Conservation (phyloP, 441 rosid species). For the Corymbia calophylla region DNA sequence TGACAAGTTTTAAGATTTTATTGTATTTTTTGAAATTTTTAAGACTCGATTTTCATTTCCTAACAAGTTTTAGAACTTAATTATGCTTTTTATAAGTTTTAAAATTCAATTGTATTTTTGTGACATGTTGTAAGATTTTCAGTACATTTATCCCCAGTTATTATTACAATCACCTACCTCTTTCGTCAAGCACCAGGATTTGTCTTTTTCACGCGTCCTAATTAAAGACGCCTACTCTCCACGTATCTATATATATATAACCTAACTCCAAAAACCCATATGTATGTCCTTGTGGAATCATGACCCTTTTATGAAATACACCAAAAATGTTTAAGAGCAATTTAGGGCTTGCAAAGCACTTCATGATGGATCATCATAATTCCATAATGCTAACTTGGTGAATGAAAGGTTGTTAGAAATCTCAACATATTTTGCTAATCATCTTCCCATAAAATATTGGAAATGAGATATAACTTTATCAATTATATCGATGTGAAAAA, state of each 20-base stretch:
- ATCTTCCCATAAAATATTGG: background rate
- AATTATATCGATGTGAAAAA: background rate
- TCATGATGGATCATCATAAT: background rate
- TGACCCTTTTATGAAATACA: background rate
- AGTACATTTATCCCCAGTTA: background rate
- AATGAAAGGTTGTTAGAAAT: background rate
- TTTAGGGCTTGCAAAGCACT: background rate
- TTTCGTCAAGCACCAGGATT: background rate
- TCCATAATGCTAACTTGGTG: background rate
- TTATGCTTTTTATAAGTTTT: too few species aligned
- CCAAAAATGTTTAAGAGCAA: background rate
- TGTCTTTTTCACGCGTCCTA: background rate
- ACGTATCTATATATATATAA: too few species aligned
- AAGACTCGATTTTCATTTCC: too few species aligned
- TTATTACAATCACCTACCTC: background rate
- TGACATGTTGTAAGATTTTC: background rate
- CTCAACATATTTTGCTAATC: background rate
- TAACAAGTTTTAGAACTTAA: too few species aligned
- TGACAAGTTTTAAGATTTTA: too few species aligned
- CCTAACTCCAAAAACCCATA: background rate
- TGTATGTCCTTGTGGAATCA: background rate
- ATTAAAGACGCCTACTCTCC: background rate
- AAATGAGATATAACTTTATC: background rate
- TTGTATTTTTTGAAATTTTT: too few species aligned
- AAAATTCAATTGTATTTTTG: too few species aligned